phyloP scores from a whole-genome alignment of 2,329 filamentous ascomycete species.

The Dothistroma pini region DNA sequence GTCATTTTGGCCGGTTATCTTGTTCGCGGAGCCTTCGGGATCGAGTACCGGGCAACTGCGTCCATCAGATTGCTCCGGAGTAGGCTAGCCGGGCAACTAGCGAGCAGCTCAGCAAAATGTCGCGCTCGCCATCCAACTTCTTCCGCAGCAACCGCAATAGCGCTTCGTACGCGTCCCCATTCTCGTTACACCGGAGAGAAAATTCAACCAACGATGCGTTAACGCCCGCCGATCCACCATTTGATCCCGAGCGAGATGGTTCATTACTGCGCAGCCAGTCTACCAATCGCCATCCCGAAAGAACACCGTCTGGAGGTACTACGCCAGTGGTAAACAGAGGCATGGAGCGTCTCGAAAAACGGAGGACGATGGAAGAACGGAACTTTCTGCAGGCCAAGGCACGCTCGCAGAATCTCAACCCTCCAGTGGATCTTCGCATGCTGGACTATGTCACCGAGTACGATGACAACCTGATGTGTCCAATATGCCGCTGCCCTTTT shows the following conservation, averaged over 20 bases:
- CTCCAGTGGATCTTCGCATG: slow-evolving; percentile 51
- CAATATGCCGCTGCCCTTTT: slow-evolving; percentile 62
- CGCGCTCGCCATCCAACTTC: slow-evolving; percentile 15
- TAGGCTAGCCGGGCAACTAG: not conserved
- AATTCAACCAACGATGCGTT: slow-evolving; percentile 7
- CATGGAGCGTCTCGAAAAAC: slow-evolving; percentile 31
- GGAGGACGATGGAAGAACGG: slow-evolving; percentile 32
- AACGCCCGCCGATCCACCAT: not conserved
- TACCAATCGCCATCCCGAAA: slow-evolving; percentile 1
- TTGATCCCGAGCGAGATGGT: not conserved
- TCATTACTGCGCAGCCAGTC: slow-evolving; percentile 16
- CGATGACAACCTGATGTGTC: slow-evolving; percentile 60
- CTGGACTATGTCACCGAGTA: slow-evolving; percentile 56
- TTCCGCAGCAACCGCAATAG: slow-evolving; percentile 16
- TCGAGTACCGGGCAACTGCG: not conserved
- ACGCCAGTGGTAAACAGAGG: slow-evolving; percentile 19
- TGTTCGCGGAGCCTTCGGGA: no score
- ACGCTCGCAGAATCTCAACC: slow-evolving; percentile 27
- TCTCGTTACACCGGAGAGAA: slow-evolving; percentile 12
- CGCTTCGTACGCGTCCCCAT: not conserved
- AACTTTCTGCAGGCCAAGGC: slow-evolving; percentile 30
- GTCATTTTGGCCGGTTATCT: no score
- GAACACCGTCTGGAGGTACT: slow-evolving; percentile 5
- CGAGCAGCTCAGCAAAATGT: not conserved
- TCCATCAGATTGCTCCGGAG: not conserved